A percentile compares a stretch with the other conserved stretches of the same genome.
Conservation (phyloP, 202 grass and related monocot genomes). For the Cymbopogon flexuosus region DNA sequence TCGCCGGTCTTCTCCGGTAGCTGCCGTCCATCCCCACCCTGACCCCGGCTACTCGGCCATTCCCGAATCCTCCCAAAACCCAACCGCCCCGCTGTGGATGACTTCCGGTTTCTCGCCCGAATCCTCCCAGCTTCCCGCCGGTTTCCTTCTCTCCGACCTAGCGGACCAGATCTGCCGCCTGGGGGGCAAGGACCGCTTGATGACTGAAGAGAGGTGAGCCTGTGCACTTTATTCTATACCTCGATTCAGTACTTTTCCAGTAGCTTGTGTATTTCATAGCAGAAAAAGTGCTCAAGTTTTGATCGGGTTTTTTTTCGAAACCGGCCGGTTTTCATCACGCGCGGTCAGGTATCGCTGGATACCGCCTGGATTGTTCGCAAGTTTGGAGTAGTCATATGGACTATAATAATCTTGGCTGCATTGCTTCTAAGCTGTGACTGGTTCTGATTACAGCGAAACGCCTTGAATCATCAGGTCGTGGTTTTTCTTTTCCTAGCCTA, state of each 20-base stretch:
- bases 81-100: not conserved
- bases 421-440: not conserved
- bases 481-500: not conserved
- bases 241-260: not conserved
- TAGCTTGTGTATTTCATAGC: not conserved
- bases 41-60: not conserved
- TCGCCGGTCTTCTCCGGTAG: constrained; percentile 19
- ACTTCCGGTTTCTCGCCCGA: constrained; percentile 24
- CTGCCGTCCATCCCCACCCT: not conserved
- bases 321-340: constrained; percentile 7
- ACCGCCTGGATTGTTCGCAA: not conserved
- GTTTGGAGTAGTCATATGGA: not conserved
- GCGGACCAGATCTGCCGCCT: constrained; percentile 26
- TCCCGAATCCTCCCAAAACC: not conserved
- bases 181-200: constrained; percentile 8
- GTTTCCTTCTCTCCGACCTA: constrained; percentile 10
- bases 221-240: not conserved
- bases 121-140: not conserved
- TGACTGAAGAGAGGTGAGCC: constrained; percentile 13
- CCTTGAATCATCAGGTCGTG: not conserved
- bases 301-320: not conserved
- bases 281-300: not conserved
- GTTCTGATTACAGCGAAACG: not conserved
- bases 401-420: not conserved
- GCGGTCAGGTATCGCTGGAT: constrained; percentile 4